Base-by-base conservation (phyloP, 768 basidiomycete species). In the Phaffia tasmanica region DNA sequence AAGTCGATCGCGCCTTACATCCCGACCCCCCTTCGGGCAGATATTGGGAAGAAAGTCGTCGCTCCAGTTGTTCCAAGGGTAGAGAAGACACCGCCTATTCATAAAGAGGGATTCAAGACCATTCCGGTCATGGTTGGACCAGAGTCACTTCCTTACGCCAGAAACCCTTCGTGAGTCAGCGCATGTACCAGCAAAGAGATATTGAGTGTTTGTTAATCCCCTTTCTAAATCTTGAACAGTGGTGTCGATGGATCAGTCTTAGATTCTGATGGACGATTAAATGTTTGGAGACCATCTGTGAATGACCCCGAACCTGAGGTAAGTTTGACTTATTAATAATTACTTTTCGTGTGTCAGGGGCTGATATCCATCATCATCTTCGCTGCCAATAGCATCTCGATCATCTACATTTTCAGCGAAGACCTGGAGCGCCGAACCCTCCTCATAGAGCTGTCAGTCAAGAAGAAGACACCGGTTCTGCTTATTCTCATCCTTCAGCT, bases 171-270 rank as follows among this genome's bases (percentile, higher is more conserved):
- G 66, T 67, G 49, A 53, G 60, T 29, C 51, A 30, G 21, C 4
- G 1, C n/a, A 3, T 8, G 5, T 48, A 18, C 27, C 16, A 27
- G 9, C 27, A 42, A 32, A n/a, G 19, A 11, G 15, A 32, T 21
- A 42, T 42, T 55, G 21, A 29, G 30, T 29, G 19, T 8, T 23
- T 21, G 6, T 27, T 21, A 32, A 23, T 7, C 25, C 18, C 18
- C 21, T n/a, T 56, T 23, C 9, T 50, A 19, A 9, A 19, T 6
- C 4, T 46, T 23, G 19, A 7, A 35, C 51, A 67, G 65, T 21
- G 66, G 66, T 9, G 66, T 67, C 46, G 66, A 67, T 48, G 66
- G 66, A 4, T 67, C 66, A 1, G 66, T 67, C 56, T n/a, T 67
- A 30, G 66, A 61, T n/a, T 21, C 59, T 27, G 51, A 57, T 35